Base-by-base conservation (phyloP, 352 stramenopile genomes). In the Globisporangium emineosum region DNA sequence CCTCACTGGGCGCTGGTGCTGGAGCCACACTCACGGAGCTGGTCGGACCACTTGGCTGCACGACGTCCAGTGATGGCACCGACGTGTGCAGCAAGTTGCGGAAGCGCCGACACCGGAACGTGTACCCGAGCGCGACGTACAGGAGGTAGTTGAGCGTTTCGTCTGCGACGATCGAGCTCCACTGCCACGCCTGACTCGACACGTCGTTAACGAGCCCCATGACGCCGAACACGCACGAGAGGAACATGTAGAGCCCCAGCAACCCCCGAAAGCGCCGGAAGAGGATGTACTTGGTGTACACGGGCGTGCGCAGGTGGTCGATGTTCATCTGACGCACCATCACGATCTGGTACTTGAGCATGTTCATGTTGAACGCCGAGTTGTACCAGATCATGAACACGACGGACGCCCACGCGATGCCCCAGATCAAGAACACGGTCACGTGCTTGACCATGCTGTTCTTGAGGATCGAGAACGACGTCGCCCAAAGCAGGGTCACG, bases 331-430 rank as follows among this genome's bases (percentile, higher is more conserved):
- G 76, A 5, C 79, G 79, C 55, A 88, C 74, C 72, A 88, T 81
- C 4, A 72, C 69, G 32, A 90, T 71, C 69, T 89, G 81, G 37
- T 79, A 88, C 40, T 78, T 79, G 61, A 90, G 78, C 77, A 87
- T 82, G 64, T 88, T 88, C 45, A 88, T 68, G 51, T 90, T 88
- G 66, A 87, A 86, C 0, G 77, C 72, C 32, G 79, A 86, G 63
- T 86, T 83, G 71, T 86, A 88, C 81, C 79, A 89, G 54, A 89
- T 66, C 73, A 87, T 79, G 56, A 87, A 87, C 29, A 89, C 77
- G 2, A 90, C 60, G 4, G 65, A 72, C 8, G 73, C 73, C 77
- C 78, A 90, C 0, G 81, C 71, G 5, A 83, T 54, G 3, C 75
- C 79, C 81, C 77, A 90, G 5, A 87, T 62, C 17, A 88, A 32